Evolutionary conservation across 306 rosid species (phyloP).

Genomic region (Potentilla sterilis): DNA sequence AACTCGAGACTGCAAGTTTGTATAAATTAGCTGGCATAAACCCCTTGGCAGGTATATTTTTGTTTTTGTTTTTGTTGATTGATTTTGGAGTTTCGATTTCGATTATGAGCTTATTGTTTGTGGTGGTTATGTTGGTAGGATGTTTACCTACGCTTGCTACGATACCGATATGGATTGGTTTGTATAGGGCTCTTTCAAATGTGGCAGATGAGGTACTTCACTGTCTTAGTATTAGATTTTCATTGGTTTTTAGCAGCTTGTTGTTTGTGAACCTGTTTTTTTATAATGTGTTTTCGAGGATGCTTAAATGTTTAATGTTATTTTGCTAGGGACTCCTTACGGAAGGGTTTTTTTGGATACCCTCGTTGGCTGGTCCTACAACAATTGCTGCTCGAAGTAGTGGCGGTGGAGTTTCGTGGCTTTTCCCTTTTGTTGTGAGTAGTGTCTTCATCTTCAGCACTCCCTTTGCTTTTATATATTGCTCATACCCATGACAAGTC

Average conservation of each 20-base stretch:
- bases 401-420: constrained; percentile 94
- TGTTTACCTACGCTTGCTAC: constrained; percentile 88
- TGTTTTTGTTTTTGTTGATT: background rate
- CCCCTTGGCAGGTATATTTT: constrained; percentile 80
- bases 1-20: constrained; percentile 83
- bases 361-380: constrained; percentile 97
- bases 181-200: constrained; percentile 94
- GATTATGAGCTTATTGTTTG: background rate
- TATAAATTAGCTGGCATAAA: constrained; percentile 90
- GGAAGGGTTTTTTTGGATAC: constrained; percentile 99
- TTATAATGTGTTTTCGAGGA: constrained; percentile 2
- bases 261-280: constrained; percentile 11
- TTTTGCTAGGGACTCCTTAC: constrained; percentile 78
- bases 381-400: constrained; percentile 78
- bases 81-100: background rate
- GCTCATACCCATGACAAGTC: background rate
- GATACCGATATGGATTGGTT: constrained; percentile 96
- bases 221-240: background rate
- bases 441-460: constrained; percentile 33
- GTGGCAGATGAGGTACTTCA: constrained; percentile 87
- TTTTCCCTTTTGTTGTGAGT: constrained; percentile 89
- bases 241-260: constrained; percentile 1
- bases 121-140: constrained; percentile 40
- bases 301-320: constrained; percentile 17
- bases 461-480: background rate